Evolutionary conservation across 352 stramenopile genomes (phyloP).

Genomic region (Pythium diclinum): DNA sequence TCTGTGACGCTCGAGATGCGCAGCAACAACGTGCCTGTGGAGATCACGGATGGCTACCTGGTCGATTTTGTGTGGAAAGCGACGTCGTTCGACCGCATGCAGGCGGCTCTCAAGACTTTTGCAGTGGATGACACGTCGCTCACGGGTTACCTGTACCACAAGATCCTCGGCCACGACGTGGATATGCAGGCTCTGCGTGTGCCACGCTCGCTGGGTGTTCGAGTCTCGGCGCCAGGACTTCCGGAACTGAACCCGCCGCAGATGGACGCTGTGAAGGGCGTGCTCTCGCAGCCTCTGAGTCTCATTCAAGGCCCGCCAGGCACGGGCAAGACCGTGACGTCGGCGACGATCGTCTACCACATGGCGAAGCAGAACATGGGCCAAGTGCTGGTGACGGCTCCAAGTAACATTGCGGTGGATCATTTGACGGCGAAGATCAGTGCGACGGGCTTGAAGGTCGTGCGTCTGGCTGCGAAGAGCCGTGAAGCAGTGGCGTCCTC

Average conservation of each 20-base stretch:
- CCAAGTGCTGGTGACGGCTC: constrained; percentile 98
- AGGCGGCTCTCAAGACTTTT: constrained; percentile 98
- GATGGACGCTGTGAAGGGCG: constrained; percentile 92
- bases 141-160: constrained; percentile 99
- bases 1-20: constrained; percentile 87
- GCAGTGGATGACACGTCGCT: constrained; percentile 98
- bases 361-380: constrained; percentile 98
- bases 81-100: constrained; percentile 99
- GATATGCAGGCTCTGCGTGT: constrained; percentile 91
- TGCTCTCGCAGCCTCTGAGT: constrained; percentile 96
- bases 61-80: constrained; percentile 99
- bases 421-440: constrained; percentile 91
- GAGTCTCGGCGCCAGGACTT: constrained; percentile 92
- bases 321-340: constrained; percentile 98
- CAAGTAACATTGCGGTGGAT: constrained; percentile 99
- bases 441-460: constrained; percentile 96
- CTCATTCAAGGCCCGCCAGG: constrained; percentile 98
- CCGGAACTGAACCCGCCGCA: constrained; percentile 98
- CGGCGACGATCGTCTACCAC: constrained; percentile 98
- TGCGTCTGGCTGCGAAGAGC: constrained; percentile 97
- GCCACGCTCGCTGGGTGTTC: constrained; percentile 57
- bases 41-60: constrained; percentile 95
- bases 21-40: constrained; percentile 74
- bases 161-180: constrained; percentile 96
- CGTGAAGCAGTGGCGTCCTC: constrained; percentile 92